A percentile compares a stretch with the other conserved stretches of the same genome.
These are phyloP conservation scores for Syzygium syzygioides DNA, from an alignment of 441 rosid species.

Conservation along the genomic window DNA sequence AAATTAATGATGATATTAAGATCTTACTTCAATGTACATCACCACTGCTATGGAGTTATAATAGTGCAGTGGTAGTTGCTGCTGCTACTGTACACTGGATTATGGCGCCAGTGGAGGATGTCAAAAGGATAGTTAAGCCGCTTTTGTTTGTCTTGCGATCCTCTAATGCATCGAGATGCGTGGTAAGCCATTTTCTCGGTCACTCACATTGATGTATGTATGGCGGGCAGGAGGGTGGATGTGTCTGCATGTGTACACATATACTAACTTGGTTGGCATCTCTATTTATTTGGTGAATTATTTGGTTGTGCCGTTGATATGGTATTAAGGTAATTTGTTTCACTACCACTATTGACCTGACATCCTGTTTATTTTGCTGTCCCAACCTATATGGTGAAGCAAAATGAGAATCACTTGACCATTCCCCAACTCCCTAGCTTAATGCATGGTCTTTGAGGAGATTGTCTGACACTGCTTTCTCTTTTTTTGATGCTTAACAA, in stretches of 20 bases:
- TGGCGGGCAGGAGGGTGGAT: no score
- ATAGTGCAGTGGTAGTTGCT: constrained; percentile 92
- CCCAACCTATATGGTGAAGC: background rate
- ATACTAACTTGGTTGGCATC: background rate
- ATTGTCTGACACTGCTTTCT: background rate
- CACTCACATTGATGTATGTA: no score
- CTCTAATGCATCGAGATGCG: no score
- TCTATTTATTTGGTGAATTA: background rate
- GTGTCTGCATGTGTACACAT: background rate
- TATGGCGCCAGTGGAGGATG: constrained; percentile 77
- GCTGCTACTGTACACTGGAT: constrained; percentile 97
- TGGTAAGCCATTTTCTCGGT: no score
- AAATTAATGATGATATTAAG: constrained; percentile 68
- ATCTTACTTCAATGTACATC: constrained; percentile 81
- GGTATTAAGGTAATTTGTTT: background rate
- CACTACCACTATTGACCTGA: background rate
- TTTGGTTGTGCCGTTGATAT: background rate
- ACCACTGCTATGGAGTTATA: constrained; percentile 91
- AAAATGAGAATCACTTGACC: background rate
- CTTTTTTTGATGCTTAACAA: background rate
- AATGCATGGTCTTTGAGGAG: background rate
- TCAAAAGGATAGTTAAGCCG: constrained; percentile 79
- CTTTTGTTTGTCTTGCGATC: no score
- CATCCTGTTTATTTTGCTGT: background rate
- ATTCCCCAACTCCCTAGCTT: background rate